Evolutionary conservation across 2,329 filamentous ascomycete genomes (phyloP).

Genomic region (Cryphonectria carpinicola): DNA sequence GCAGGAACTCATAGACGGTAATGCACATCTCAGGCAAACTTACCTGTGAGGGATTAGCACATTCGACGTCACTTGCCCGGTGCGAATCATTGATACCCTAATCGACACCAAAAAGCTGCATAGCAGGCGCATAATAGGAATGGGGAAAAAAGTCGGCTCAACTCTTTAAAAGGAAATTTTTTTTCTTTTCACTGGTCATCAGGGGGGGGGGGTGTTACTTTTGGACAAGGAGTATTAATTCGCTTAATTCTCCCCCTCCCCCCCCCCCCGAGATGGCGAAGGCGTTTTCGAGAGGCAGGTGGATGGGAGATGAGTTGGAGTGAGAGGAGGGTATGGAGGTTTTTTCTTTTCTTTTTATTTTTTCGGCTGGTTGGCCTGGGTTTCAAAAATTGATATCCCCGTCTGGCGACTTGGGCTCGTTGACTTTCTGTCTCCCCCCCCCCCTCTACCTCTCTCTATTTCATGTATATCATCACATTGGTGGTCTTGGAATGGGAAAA

Average conservation of each 20-base stretch:
- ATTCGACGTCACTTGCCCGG: not conserved
- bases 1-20: conserved; percentile 72
- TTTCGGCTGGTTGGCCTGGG: not conserved
- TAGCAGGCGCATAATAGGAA: not conserved
- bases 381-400: not conserved
- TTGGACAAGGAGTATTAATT: not conserved
- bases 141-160: not conserved
- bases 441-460: not conserved
- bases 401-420: not conserved
- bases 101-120: not conserved
- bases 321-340: not conserved
- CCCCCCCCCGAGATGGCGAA: not conserved
- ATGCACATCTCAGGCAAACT: conserved; percentile 57
- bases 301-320: not conserved
- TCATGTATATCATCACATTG: not conserved
- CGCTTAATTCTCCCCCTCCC: not conserved
- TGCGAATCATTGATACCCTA: not conserved
- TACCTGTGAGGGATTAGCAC: not conserved
- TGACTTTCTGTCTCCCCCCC: not conserved
- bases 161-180: no score
- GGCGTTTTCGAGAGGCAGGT: not conserved
- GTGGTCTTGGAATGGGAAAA: not conserved
- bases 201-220: not conserved
- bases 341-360: not conserved
- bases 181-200: not conserved